Evolutionary conservation across 495 filamentous ascomycete genomes (phyloP).

Genomic region (Hypoxylon rickii): DNA sequence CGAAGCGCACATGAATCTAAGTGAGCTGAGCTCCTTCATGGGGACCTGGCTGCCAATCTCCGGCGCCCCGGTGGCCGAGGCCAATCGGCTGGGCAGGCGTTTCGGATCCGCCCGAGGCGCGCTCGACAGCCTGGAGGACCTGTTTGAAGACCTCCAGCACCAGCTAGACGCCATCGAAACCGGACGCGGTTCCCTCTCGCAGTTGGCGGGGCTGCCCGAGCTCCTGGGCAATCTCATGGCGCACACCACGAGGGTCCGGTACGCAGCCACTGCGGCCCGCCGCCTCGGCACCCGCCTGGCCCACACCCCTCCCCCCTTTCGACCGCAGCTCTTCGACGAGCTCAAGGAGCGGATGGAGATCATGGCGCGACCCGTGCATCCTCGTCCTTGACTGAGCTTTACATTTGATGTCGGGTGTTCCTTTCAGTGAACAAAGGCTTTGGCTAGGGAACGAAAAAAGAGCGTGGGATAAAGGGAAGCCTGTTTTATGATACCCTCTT

Average conservation of each 20-base stretch:
- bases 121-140: background rate
- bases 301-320: no score
- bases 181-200: background rate
- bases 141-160: background rate
- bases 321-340: background rate
- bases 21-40: no score
- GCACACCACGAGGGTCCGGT: constrained; percentile 14
- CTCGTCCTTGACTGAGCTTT: no score
- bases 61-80: no score
- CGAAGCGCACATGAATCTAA: no score
- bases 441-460: no score
- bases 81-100: background rate
- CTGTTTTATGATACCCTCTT: no score
- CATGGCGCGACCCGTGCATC: no score
- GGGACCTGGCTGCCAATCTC: no score
- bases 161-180: background rate
- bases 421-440: no score
- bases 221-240: constrained; percentile 3
- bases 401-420: no score
- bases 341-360: background rate
- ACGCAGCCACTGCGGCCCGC: background rate
- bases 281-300: constrained; percentile 2
- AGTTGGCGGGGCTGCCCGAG: background rate
- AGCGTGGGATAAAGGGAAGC: no score
- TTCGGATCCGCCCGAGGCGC: background rate